These are phyloP conservation scores for Boletus rufocinnamomeus DNA, from an alignment of 768 basidiomycete genomes.

Conservation along the genomic window DNA sequence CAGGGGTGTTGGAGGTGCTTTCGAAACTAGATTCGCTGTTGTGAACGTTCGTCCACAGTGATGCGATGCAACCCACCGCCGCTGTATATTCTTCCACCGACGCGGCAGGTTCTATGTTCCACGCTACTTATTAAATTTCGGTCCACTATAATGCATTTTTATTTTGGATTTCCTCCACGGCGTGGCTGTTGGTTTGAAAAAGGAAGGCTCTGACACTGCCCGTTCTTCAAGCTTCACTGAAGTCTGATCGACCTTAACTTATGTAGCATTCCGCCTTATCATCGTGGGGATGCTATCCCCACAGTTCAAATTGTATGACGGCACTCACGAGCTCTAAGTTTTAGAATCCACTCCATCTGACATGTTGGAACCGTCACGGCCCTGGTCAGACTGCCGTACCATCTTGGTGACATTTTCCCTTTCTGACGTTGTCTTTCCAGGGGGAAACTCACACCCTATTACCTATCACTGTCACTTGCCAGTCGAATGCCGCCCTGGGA, in stretches of 20 bases:
- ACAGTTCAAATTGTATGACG: background rate
- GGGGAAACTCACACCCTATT: background rate
- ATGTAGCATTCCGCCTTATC: background rate
- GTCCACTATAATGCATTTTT: conserved; percentile 13
- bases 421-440: background rate
- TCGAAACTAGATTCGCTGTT: conserved; percentile 80
- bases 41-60: conserved; percentile 16
- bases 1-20: conserved; percentile 91
- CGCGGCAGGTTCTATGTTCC: background rate
- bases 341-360: background rate
- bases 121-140: conserved; percentile 11
- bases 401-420: background rate
- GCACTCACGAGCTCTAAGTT: background rate
- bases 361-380: background rate
- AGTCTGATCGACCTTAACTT: background rate
- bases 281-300: background rate
- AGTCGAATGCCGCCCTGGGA: too few relatives aligned
- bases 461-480: too few relatives aligned
- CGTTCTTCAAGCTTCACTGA: too few relatives aligned
- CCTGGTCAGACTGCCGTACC: background rate
- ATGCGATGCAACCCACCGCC: background rate
- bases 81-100: background rate
- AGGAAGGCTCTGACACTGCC: background rate
- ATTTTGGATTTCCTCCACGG: background rate
- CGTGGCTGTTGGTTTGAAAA: background rate